These are phyloP conservation scores for Brasenia schreberi DNA, from an alignment of 164 flowering plant species.

Conservation along the genomic window DNA sequence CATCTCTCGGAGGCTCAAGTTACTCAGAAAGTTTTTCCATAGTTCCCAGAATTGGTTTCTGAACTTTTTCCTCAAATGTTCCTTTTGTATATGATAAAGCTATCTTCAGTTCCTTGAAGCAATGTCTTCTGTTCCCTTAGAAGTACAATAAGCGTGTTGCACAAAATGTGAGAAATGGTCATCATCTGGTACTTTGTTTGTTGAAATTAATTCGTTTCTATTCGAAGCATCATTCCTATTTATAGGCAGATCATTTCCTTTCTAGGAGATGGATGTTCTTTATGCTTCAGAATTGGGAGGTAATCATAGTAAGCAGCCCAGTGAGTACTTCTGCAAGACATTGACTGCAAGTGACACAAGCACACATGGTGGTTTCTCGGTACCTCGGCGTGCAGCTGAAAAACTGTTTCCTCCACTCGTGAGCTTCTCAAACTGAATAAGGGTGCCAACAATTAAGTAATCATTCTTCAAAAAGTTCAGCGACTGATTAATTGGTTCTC, in stretches of 20 bases:
- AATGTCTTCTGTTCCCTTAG: too few species aligned
- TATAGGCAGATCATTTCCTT: background rate
- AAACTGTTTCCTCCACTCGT: constrained; percentile 93
- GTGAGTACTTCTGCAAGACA: constrained; percentile 94
- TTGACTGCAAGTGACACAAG: constrained; percentile 99
- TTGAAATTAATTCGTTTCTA: too few species aligned
- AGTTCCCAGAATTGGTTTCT: too few species aligned
- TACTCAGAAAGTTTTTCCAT: too few species aligned
- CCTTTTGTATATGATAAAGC: too few species aligned
- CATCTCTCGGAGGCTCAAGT: too few species aligned
- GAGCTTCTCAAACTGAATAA: constrained; percentile 5
- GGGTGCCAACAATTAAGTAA: background rate
- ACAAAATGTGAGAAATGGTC: too few species aligned
- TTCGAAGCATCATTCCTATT: too few species aligned
- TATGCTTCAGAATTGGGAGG: constrained; percentile 64
- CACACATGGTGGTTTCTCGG: constrained; percentile 99
- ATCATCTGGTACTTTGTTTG: too few species aligned
- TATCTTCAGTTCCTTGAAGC: too few species aligned
- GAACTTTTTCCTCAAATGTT: too few species aligned
- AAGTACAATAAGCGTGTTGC: too few species aligned
- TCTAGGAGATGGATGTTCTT: constrained; percentile 76
- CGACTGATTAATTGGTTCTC: background rate
- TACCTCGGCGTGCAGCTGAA: constrained; percentile 98
- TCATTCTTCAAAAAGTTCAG: background rate
- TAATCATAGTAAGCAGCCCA: constrained; percentile 74